Base-by-base conservation (phyloP, 176 grass and related monocot genomes). In the Lolium rigidum region DNA sequence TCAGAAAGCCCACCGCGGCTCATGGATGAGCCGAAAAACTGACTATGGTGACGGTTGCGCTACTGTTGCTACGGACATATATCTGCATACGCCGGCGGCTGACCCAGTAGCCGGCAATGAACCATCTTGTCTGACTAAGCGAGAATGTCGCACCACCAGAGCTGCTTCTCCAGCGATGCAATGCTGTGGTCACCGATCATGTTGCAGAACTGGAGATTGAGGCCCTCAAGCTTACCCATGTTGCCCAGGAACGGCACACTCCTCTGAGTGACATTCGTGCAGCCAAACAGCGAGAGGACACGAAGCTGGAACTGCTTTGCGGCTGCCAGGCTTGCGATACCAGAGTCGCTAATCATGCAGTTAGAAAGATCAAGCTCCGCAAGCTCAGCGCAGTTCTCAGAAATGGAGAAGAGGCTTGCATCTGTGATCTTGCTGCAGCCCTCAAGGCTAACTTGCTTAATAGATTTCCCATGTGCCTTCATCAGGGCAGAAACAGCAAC, bases 101-200 rank as follows among this genome's bases (percentile, higher is more conserved):
- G 64, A 77, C 84, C 50, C 69, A 65, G 70, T 69, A 84, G 52
- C 82, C 85, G 61, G 74, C 74, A 69, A 74, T 20, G 20, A 26
- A 76, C 72, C 82, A 58, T 43, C 65, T 82, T 88, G 26, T 69
- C 12, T 77, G 76, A 56, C 91, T 97, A 99, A 55, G 70, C 86
- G 62, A 99, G 85, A 86, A 99, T 94, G 80, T 94, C 94, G 31
- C 97, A 99, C 97, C 90, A 99, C 90, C 90, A 97, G 78, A 99
- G 85, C 80, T 91, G 73, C 85, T 96, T 90, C 90, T 93, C 90
- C 51, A 99, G 75, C 9, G 83, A 85, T 83, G 89, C 87, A 49
- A 94, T 81, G 81, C 76, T 90, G 58, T 91, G 58, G 67, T 76
- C 91, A 35, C 90, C 85, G 26, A 94, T 92, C 84, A 91, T 84